Evolutionary conservation across 73 alveolate species (phyloP), one percentile per base, ranked within the genome.

Genomic region (Urostyla sp.): DNA sequence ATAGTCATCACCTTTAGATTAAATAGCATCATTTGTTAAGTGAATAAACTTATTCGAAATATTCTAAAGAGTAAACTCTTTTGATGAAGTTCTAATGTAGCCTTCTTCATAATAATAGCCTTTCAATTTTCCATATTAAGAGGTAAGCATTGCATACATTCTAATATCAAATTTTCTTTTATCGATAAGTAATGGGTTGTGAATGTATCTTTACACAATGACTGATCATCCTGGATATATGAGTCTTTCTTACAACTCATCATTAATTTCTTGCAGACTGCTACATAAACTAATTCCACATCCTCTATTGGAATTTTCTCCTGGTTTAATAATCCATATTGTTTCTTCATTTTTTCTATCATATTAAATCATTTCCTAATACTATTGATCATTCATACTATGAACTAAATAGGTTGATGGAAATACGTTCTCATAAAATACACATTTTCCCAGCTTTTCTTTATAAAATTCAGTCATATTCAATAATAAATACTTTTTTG

Each of bases 21-120:
- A 66, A 0, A 89, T 79, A 4, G 95, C 95, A 85, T 89, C 95
- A 52, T 89, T 89, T 0, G 95, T 89, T 18, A 89, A 72, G 67
- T 89, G 95, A 24, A 89, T 78, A 69, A 73, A 85, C 21, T 67
- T 57, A 55, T 89, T 80, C 13, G 78, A 43, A 38, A 87, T 54
- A 63, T 85, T 75, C 2, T 89, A 56, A 0, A 83, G 40, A 13
- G 87, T 78, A 72, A 85, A 89, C 48, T 89, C 95, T 63, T 87
- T 89, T 11, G 89, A 78, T 26, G 89, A 74, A 10, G 95, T 89
- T 67, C 95, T 85, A 31, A 89, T 60, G 27, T 89, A 89, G 0
- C 95, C 95, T n/a, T 89, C 95, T 36, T 74, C 28, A 85, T 76
- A 89, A 80, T 85, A 89, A 38, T 85, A 89, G 0, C 93, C 95